Conservation (phyloP, 257 asterid species). For the Nicotiana paniculata region DNA sequence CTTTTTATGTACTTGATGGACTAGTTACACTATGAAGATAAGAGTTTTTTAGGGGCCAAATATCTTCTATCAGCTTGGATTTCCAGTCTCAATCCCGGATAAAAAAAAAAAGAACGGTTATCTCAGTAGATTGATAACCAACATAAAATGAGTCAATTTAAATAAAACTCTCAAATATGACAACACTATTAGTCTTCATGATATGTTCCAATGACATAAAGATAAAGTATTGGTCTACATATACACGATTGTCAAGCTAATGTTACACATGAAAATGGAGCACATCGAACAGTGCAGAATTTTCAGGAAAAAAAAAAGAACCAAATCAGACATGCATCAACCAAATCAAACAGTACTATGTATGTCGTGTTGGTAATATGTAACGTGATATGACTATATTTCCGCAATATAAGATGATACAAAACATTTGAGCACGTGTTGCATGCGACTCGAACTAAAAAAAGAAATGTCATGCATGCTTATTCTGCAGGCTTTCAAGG, state of each 20-base stretch:
- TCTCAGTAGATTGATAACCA: background rate
- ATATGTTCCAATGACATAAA: background rate
- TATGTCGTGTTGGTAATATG: background rate
- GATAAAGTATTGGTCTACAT: background rate
- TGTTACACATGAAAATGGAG: background rate
- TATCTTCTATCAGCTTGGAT: background rate
- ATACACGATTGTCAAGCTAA: background rate
- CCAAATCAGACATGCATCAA: background rate
- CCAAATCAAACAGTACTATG: background rate
- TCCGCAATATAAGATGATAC: no score
- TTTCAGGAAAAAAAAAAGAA: background rate
- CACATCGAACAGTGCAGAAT: constrained; percentile 2
- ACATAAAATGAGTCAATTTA: background rate
- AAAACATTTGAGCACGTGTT: background rate
- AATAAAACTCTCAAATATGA: background rate
- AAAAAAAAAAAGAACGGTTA: no score
- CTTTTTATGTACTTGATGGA: background rate
- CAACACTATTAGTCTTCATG: background rate
- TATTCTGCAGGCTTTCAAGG: no score
- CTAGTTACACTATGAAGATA: background rate
- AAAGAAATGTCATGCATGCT: background rate
- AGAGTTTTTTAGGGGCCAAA: background rate
- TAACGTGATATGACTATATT: background rate
- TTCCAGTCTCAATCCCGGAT: no score
- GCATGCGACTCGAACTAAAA: background rate